These are phyloP conservation scores for Saturnispora hagleri DNA, from an alignment of 805 yeast genomes.

Conservation along the genomic window DNA sequence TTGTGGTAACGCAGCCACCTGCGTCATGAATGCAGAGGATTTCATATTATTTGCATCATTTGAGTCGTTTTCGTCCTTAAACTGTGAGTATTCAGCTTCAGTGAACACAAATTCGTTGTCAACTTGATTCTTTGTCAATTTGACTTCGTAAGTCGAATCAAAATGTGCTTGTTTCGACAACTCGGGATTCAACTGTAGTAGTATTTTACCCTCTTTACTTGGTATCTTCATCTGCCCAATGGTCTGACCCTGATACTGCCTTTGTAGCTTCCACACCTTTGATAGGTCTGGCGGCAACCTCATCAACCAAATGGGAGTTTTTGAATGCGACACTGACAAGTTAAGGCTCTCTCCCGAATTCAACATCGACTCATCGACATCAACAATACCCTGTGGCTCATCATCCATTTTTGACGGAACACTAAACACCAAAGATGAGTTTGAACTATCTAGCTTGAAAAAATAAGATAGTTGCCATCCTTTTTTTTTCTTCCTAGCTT, in stretches of 20 bases:
- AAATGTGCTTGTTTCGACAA: slow-evolving; percentile 41
- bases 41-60: neutral
- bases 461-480: neutral
- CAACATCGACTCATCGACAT: slow-evolving; percentile 27
- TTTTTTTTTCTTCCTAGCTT: neutral
- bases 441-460: neutral
- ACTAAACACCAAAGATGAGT: neutral
- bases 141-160: slow-evolving; percentile 79
- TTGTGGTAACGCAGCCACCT: slow-evolving; percentile 42
- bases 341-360: slow-evolving; percentile 61
- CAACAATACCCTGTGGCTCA: slow-evolving; percentile 28
- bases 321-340: slow-evolving; percentile 53
- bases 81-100: slow-evolving; percentile 66
- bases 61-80: slow-evolving; percentile 31
- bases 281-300: slow-evolving; percentile 83
- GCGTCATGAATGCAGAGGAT: slow-evolving; percentile 36
- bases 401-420: neutral
- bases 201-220: slow-evolving; percentile 31
- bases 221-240: slow-evolving; percentile 74
- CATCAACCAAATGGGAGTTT: slow-evolving; percentile 84
- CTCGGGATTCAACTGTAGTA: slow-evolving; percentile 46
- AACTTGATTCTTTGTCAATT: slow-evolving; percentile 69
- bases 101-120: slow-evolving; percentile 81
- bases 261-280: slow-evolving; percentile 65
- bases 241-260: slow-evolving; percentile 57